A percentile compares a stretch with the other conserved stretches of the same genome.
phyloP scores from a whole-genome alignment of 1,139 yeast species.

The Saccharomyces uvarum region DNA sequence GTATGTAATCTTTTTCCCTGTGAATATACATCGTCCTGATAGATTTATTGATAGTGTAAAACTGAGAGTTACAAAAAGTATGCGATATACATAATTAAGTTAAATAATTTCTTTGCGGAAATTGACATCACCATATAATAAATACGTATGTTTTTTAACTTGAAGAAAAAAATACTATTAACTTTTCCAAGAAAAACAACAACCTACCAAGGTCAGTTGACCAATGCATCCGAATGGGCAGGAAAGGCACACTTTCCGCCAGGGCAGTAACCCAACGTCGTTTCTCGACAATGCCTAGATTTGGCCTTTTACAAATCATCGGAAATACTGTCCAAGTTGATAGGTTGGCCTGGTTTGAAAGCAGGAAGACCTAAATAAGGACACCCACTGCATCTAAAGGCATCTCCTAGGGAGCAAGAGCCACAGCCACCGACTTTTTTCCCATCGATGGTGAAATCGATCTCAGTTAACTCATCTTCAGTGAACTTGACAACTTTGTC shows the following conservation, averaged over 20 bases:
- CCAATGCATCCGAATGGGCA: background rate
- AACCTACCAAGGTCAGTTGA: background rate
- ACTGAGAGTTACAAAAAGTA: background rate
- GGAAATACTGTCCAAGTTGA: slow-evolving; percentile 33
- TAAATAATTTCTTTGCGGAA: background rate
- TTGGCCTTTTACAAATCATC: slow-evolving; percentile 33
- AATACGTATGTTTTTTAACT: background rate
- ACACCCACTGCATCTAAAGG: slow-evolving; percentile 96
- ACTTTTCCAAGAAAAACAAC: background rate
- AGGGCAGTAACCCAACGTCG: background rate
- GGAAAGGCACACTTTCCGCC: background rate
- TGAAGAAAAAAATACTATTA: background rate
- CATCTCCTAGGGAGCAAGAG: slow-evolving; percentile 93
- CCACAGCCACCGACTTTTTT: slow-evolving; percentile 92
- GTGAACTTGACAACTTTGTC: slow-evolving; percentile 28
- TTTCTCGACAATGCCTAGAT: background rate
- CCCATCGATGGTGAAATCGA: slow-evolving; percentile 92
- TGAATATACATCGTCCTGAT: background rate
- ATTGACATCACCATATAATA: background rate
- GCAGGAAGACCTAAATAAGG: slow-evolving; percentile 96
- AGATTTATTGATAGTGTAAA: background rate
- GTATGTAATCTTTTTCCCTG: background rate
- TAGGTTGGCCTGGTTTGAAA: slow-evolving; percentile 88
- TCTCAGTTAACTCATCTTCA: slow-evolving; percentile 44
- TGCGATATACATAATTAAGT: background rate